Percentiles rank a stretch among this genome's conserved stretches.
phyloP scores from a whole-genome alignment of 164 flowering plant species.

The Stephania japonica region DNA sequence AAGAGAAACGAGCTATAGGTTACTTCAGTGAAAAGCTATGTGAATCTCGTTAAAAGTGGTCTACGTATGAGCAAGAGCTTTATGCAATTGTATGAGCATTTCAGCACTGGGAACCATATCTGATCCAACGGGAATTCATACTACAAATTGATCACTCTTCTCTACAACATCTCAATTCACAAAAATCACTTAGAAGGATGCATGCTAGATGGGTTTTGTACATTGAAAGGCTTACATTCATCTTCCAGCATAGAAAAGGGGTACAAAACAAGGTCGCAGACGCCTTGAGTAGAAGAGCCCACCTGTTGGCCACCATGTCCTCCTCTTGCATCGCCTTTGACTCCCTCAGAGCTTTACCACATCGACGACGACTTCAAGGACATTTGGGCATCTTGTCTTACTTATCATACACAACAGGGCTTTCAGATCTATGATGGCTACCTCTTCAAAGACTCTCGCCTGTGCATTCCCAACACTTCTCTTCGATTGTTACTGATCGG shows the following conservation, averaged over 20 bases:
- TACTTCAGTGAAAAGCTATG: no score
- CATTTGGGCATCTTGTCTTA: not conserved
- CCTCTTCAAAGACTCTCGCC: not conserved
- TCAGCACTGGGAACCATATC: no score
- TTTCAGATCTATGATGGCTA: not conserved
- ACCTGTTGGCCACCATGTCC: not conserved
- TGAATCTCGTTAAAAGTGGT: not conserved
- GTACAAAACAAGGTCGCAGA: not conserved
- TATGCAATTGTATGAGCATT: not conserved
- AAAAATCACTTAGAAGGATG: not conserved
- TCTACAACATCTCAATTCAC: not conserved
- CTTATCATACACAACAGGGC: no score
- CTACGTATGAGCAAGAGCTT: not conserved
- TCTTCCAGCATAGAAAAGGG: not conserved
- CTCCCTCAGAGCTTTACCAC: not conserved
- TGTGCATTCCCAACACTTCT: not conserved
- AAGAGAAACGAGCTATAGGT: no score
- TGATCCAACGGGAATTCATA: not conserved
- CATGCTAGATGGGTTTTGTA: not conserved
- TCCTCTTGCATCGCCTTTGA: not conserved
- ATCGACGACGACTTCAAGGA: not conserved
- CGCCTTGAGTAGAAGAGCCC: not conserved
- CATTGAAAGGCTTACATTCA: not conserved
- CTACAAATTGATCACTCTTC: not conserved
- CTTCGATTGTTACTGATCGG: not conserved